Evolutionary conservation across 495 filamentous ascomycete species (phyloP), one percentile per base, ranked within the genome.

Genomic region (Penicillium canescens): DNA sequence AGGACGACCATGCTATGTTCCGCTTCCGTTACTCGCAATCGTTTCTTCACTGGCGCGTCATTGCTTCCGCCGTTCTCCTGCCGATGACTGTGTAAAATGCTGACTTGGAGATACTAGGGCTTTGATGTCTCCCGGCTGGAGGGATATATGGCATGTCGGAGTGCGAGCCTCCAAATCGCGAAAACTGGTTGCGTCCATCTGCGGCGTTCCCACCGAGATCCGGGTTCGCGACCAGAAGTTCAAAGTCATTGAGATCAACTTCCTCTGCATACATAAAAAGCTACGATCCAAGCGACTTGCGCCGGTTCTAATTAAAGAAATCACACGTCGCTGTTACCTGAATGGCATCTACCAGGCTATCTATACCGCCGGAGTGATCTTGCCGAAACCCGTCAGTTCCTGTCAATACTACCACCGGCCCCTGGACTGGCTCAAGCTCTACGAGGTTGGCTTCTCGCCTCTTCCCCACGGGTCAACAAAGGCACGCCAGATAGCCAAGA

Each of bases 211-310:
- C 2, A 84, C 90, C 38, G 78, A 83, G 42, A 72, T 98, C 23
- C 89, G 88, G 43, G 86, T 97, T 14, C 89, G 92, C 24, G 76
- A 84, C 43, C 88, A 88, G 42, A 71, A 79, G 41, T 68, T 98
- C 59, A 84, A 85, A 46, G 85, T 86, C 47, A 92, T 87, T 28
- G 94, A 98, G 67, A 92, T 98, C 73, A 98, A 98, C 74, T 98
- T 96, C 77, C 87, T 98, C 46, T 95, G 90, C 67, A 84, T 97
- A 55, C 94, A 98, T 79, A 98, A 96, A 78, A 97, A 96, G 72
- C 85, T 98, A 7, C 89, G 95, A 37, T 84, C 87, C 12, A 97
- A 98, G 72, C 86, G 95, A 8, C 81, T 98, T 34, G 82, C 94
- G 0, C 94, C 94, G 0, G 87, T 96, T 4, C 81, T 98, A 36